phyloP scores from a whole-genome alignment of 192 early-diverging fungal species.

The Backusella morwellensis region DNA sequence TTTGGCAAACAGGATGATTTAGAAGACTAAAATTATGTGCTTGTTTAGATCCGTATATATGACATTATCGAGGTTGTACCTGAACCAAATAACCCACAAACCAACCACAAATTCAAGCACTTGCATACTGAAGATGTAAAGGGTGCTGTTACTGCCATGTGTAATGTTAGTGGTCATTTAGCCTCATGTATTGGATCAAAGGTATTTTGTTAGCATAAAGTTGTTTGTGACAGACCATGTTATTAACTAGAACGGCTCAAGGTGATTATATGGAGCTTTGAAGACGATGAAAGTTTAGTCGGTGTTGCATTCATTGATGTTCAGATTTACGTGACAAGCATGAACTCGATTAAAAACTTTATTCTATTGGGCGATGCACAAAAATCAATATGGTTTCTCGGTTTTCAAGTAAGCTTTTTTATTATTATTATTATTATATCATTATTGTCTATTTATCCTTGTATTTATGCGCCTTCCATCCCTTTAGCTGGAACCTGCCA shows the following conservation, averaged over 20 bases:
- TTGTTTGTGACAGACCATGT: neutral
- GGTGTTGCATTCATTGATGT: constrained; percentile 96
- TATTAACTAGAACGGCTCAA: constrained; percentile 11
- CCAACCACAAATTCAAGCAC: constrained; percentile 88
- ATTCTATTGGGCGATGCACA: constrained; percentile 84
- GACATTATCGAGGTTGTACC: constrained; percentile 98
- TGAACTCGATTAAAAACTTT: constrained; percentile 84
- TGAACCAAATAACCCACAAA: constrained; percentile 90
- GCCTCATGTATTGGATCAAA: constrained; percentile 86
- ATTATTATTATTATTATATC: too few species aligned
- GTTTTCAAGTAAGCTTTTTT: constrained; percentile 70
- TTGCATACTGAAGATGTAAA: constrained; percentile 82
- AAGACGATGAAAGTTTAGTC: constrained; percentile 74
- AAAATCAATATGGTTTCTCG: constrained; percentile 87
- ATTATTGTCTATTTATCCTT: neutral
- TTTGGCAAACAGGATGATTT: neutral
- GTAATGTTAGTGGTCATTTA: constrained; percentile 82
- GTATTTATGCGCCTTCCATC: neutral
- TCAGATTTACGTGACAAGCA: constrained; percentile 82
- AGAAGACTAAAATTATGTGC: neutral
- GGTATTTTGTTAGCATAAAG: constrained; percentile 35
- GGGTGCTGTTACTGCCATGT: constrained; percentile 83
- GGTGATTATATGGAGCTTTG: constrained; percentile 84
- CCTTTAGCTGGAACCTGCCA: constrained; percentile 79
- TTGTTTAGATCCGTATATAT: constrained; percentile 75